Evolutionary conservation across 768 basidiomycete species (phyloP), one percentile per base, ranked within the genome.

Genomic region (Hygrocybe coccinea): DNA sequence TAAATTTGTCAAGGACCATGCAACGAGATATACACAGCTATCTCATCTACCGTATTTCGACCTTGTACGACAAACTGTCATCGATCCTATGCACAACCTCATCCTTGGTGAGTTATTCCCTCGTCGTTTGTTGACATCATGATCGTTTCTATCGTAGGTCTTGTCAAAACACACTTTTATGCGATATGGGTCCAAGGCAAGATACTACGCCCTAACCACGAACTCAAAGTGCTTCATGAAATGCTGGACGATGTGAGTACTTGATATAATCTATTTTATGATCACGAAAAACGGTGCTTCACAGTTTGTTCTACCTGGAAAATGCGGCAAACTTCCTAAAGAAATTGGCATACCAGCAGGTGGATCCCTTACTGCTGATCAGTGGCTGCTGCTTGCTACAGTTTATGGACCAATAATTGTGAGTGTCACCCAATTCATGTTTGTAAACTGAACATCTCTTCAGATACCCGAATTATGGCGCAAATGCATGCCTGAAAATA

Each of bases 11-110:
- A 34, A 54, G 6, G n/a, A 43, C 5, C 1, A 15, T 47, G 39
- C 39, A 8, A 1, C 44, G 1, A 17, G 29, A 0, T 54, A 46
- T 2, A 24, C 58, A 3, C 62, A 71, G 52, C 56, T 72, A 1
- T 57, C 59, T 22, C 53, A 58, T 1, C 58, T 72, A 0, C 64
- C 67, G 1, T 71, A 72, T 51, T 71, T 71, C 34, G 52, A 72
- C 54, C 38, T 65, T 0, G 51, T 57, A 14, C 48, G 54, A 2
- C 64, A 67, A 59, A 60, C 64, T 9, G 60, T 71, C 5, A 62
- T 71, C 11, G 69, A 70, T 51, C 71, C 66, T 0, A 71, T 71
- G 70, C 67, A 71, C 48, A 71, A 67, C 34, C 38, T 71, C 2
- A 64, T 70, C n/a, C 60, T 68, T 3, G 67, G 70, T 57, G 24